These are phyloP conservation scores for Helianthus annuus DNA, from an alignment of 129 eudicot species.

Conservation along the genomic window HanXRQr2.0-SUNRISE NC_035435.2:21807444-21807943, in stretches of 20 bases:
- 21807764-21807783: conserved; percentile 14
- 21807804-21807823: conserved; percentile 27
- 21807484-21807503: conserved; percentile 4
- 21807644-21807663: not conserved
- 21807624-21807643: conserved; percentile 73
- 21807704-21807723: not conserved
- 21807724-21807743: not conserved
- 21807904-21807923: conserved; percentile 58
- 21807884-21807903: conserved; percentile 41
- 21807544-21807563: conserved; percentile 52
- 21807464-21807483: not conserved
- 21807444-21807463: no score
- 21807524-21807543: conserved; percentile 33
- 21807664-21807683: conserved; percentile 34
- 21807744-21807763: conserved; percentile 23
- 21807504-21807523: conserved; percentile 2
- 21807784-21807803: conserved; percentile 19
- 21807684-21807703: conserved; percentile 28
- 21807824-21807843: conserved; percentile 24
- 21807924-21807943: conserved; percentile 43
- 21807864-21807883: conserved; percentile 74
- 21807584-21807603: conserved; percentile 40
- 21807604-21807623: conserved; percentile 25
- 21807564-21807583: conserved; percentile 18
- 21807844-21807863: conserved; percentile 67